These are phyloP conservation scores for Ganoderma leucocontextum DNA, from an alignment of 1,284 basidiomycete species.

Conservation along the genomic window DNA sequence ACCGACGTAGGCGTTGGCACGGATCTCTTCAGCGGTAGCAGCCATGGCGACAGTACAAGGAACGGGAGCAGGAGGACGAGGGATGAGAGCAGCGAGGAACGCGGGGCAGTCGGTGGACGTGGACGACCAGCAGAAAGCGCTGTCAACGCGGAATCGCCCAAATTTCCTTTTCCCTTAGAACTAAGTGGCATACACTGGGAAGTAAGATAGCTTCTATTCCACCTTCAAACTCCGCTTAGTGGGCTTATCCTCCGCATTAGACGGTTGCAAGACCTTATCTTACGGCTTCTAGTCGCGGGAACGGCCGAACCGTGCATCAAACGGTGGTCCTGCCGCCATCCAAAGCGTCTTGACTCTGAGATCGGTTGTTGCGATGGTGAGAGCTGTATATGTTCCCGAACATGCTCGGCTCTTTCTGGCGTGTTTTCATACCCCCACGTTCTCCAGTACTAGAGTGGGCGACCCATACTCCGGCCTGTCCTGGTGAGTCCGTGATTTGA, in stretches of 20 bases:
- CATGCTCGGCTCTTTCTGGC: not conserved
- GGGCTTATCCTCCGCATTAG: not conserved
- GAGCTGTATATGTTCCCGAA: not conserved
- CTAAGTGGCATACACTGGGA: constrained; percentile 14
- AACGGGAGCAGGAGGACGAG: constrained; percentile 15
- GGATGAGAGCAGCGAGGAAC: constrained; percentile 5
- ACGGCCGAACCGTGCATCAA: not conserved
- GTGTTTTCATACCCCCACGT: not conserved
- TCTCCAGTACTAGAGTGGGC: not conserved
- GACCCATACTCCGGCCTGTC: not conserved
- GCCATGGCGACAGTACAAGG: constrained; percentile 47
- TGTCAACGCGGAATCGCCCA: constrained; percentile 26
- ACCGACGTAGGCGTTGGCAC: constrained; percentile 89
- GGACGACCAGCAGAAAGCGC: constrained; percentile 29
- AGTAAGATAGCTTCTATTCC: constrained; percentile 23
- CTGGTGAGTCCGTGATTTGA: not conserved
- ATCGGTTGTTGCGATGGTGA: constrained; percentile 11
- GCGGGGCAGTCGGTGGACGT: constrained; percentile 22
- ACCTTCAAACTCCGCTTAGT: constrained; percentile 25
- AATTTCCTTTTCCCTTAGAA: constrained; percentile 19
- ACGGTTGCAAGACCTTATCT: not conserved
- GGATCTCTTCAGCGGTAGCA: constrained; percentile 75
- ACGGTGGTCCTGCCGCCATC: not conserved
- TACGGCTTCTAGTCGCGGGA: constrained; percentile 2
- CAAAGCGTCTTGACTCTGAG: not conserved